Evolutionary conservation across 208 protist genomes (phyloP), one percentile per base, ranked within the genome.

Genomic region (Phytomonas francai): DNA sequence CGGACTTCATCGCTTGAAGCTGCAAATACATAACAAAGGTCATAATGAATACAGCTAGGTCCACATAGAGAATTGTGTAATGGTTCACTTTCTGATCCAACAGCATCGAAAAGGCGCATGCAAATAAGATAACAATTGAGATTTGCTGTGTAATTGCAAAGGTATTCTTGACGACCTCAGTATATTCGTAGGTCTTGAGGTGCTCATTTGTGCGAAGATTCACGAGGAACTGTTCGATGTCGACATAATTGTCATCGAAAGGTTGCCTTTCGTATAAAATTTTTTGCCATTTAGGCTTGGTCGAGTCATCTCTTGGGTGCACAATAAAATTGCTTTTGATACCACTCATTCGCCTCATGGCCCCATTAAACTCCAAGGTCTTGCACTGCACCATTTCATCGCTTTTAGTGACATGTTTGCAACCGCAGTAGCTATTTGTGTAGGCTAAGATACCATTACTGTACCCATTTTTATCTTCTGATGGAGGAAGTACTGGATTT

Each of bases 231-330:
- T 87, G 79, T 5, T 73, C 59, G 0, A 80, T 81, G 68, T 97
- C 91, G 0, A 95, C 88, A 67, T 93, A 97, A 75, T 94, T 97
- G 68, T 97, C 92, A 68, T 95, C 92, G 51, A 91, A 95, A 11
- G 85, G 85, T 73, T 93, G 89, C 30, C 73, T 72, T 51, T 92
- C 83, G 61, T 94, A 97, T 27, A 97, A 76, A 42, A 92, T 78
- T 63, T 91, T 93, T 42, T 81, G 78, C 89, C 92, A 97, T 49
- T 54, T 45, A 0, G 82, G 63, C 33, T 75, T 71, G 11, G 59
- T 25, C 16, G 22, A 34, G 29, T 11, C 57, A 30, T 31, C 45
- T 22, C 22, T 19, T 54, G 19, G 11, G 5, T 54, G 45, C 11
- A 19, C 19, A 54, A 54, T 54, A 54, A 54, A 54, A 19, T 54